Conservation (phyloP, 441 rosid species). For the Erysimum pusillum region DNA sequence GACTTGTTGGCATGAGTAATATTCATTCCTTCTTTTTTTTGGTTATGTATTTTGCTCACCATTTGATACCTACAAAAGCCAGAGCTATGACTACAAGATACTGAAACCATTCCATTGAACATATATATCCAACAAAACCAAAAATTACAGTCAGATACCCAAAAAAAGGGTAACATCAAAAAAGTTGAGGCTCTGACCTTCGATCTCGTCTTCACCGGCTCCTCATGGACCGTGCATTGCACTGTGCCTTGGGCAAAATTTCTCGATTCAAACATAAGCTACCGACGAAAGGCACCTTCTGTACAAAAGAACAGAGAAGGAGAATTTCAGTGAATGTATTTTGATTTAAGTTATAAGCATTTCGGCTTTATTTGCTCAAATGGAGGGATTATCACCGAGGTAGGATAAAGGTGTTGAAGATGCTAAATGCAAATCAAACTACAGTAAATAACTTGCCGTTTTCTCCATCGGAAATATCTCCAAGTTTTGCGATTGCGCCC, state of each 20-base stretch:
- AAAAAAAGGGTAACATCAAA: slow-evolving; percentile 24
- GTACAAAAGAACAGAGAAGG: slow-evolving; percentile 22
- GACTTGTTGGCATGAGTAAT: slow-evolving; percentile 21
- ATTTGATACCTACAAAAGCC: slow-evolving; percentile 15
- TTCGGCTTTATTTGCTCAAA: slow-evolving; percentile 9
- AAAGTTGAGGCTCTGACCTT: slow-evolving; percentile 42
- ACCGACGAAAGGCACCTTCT: slow-evolving; percentile 43
- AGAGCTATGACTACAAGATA: not conserved
- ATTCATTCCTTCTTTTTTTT: slow-evolving; percentile 38
- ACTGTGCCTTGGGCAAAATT: slow-evolving; percentile 30
- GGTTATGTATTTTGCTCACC: slow-evolving; percentile 25
- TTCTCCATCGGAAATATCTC: slow-evolving; percentile 71
- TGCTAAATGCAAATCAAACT: slow-evolving; percentile 22
- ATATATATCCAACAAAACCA: slow-evolving; percentile 35
- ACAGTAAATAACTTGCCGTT: slow-evolving; percentile 50
- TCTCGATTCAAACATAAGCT: slow-evolving; percentile 27
- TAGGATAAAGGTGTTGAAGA: not conserved
- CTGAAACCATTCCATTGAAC: slow-evolving; percentile 23
- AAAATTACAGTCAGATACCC: slow-evolving; percentile 45
- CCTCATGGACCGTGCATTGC: slow-evolving; percentile 14
- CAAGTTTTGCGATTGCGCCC: slow-evolving; percentile 67
- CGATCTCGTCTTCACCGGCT: slow-evolving; percentile 29
- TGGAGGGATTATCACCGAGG: not conserved
- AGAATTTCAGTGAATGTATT: slow-evolving; percentile 12
- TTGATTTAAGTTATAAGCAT: not conserved